Evolutionary conservation across 495 filamentous ascomycete species (phyloP).

Genomic region (Lepidopterella palustris): DNA sequence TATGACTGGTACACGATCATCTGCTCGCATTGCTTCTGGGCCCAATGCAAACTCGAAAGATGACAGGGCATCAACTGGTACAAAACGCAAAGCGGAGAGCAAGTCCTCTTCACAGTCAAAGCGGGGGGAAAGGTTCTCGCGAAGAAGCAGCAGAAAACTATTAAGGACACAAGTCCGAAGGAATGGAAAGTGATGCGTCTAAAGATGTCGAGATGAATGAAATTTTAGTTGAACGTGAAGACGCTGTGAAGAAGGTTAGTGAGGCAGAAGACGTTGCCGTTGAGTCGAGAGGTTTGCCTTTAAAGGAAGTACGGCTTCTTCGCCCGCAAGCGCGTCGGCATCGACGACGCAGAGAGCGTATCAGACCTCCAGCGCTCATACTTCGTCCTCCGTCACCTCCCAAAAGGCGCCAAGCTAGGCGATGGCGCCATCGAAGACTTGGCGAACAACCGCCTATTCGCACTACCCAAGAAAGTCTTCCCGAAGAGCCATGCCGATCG

Average conservation of each 20-base stretch:
- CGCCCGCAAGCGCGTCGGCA: constrained; percentile 67
- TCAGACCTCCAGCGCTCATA: constrained; percentile 73
- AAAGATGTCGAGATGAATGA: constrained; percentile 10
- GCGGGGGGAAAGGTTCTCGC: constrained; percentile 23
- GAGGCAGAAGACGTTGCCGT: constrained; percentile 47
- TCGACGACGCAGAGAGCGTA: constrained; percentile 63
- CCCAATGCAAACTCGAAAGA: constrained; percentile 7
- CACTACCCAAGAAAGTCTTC: constrained; percentile 80
- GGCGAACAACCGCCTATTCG: constrained; percentile 63
- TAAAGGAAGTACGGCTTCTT: too few species aligned
- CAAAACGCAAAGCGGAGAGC: constrained; percentile 36
- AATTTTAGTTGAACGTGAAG: background rate
- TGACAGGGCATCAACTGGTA: constrained; percentile 17
- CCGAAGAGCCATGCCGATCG: constrained; percentile 64
- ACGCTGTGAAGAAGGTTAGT: background rate
- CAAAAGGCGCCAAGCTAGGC: constrained; percentile 59
- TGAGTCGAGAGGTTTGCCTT: too few species aligned
- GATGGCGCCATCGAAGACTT: constrained; percentile 57
- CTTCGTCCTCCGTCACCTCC: constrained; percentile 73
- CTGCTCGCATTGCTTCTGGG: background rate
- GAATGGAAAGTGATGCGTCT: constrained; percentile 10
- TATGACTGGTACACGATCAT: constrained; percentile 16
- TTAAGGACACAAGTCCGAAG: constrained; percentile 34
- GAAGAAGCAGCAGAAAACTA: constrained; percentile 36
- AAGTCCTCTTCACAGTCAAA: constrained; percentile 26